phyloP scores from a whole-genome alignment of 805 yeast genomes.

The Wickerhamomyces ciferrii region DNA sequence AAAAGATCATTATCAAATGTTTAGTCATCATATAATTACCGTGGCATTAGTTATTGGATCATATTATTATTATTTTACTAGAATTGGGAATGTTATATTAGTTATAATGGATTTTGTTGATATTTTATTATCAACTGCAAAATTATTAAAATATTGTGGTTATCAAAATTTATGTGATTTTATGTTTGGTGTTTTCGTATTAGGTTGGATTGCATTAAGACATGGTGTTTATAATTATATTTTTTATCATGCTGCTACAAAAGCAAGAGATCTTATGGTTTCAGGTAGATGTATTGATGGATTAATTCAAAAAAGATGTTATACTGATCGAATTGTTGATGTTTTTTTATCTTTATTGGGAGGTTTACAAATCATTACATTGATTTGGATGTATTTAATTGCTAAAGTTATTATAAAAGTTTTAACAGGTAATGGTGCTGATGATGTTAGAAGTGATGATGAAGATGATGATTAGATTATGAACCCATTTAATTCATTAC shows the following conservation, averaged over 20 bases:
- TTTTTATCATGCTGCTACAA: constrained; percentile 50
- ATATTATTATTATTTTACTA: constrained; percentile 64
- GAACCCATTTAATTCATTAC: not conserved
- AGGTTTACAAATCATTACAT: constrained; percentile 58
- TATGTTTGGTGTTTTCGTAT: constrained; percentile 61
- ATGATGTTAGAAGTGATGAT: constrained; percentile 80
- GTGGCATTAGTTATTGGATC: constrained; percentile 62
- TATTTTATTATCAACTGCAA: constrained; percentile 64
- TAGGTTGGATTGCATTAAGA: constrained; percentile 65
- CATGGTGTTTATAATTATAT: constrained; percentile 72
- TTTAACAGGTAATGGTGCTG: constrained; percentile 69
- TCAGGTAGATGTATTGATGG: constrained; percentile 34
- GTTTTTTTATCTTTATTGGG: constrained; percentile 52
- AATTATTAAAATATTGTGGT: constrained; percentile 71
- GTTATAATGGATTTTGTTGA: constrained; percentile 84
- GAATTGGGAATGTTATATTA: constrained; percentile 75
- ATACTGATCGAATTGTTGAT: constrained; percentile 36
- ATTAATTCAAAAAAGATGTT: constrained; percentile 39
- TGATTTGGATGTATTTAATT: constrained; percentile 75
- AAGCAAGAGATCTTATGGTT: constrained; percentile 39
- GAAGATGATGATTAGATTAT: constrained; percentile 40
- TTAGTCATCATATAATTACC: constrained; percentile 83
- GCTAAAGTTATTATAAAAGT: constrained; percentile 66
- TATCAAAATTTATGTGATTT: constrained; percentile 55
- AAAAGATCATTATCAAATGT: constrained; percentile 84